Evolutionary conservation across 805 yeast genomes (phyloP), one percentile per base, ranked within the genome.

Genomic region (Ogataea salicorniae): DNA sequence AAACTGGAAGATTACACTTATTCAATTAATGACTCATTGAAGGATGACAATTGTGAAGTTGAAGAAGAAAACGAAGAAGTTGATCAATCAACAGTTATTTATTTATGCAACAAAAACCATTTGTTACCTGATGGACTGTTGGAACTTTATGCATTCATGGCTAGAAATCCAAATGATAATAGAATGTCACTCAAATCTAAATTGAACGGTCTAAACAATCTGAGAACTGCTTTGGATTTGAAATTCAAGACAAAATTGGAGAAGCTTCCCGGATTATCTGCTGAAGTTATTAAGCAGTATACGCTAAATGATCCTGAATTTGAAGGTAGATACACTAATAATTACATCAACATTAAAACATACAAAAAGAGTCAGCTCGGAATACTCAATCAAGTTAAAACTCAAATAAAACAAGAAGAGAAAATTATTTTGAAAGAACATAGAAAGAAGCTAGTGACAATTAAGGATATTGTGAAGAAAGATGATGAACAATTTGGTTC

Each of bases 161-260:
- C 77, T 7, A 76, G 72, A 50, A 68, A 74, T 44, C 57, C 60
- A 0, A 71, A 76, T 51, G 91, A 85, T 46, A 49, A 54, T 7
- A 53, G 48, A 1, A 51, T 74, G 22, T 76, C 81, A 0, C 61
- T 79, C 38, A 71, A 86, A 55, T 74, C 77, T 69, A 63, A 71
- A 44, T 63, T 86, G n/a, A 81, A 80, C 41, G 94, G 91, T 0
- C 58, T 82, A 34, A 78, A 73, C 53, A 75, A 80, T 49, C 62
- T 86, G 40, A 63, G 76, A 17, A 58, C 64, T n/a, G 83, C 87
- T 3, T 52, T 85, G 11, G 75, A 73, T 31, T 61, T 72, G 34
- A 84, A 83, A 54, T 64, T 59, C 45, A 56, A 52, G 33, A 58
- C 58, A 13, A 53, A 53, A 15, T 33, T 58, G 40, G 57, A 53